Evolutionary conservation across 805 yeast genomes (phyloP).

Genomic region (Candida sakaeoensis): DNA sequence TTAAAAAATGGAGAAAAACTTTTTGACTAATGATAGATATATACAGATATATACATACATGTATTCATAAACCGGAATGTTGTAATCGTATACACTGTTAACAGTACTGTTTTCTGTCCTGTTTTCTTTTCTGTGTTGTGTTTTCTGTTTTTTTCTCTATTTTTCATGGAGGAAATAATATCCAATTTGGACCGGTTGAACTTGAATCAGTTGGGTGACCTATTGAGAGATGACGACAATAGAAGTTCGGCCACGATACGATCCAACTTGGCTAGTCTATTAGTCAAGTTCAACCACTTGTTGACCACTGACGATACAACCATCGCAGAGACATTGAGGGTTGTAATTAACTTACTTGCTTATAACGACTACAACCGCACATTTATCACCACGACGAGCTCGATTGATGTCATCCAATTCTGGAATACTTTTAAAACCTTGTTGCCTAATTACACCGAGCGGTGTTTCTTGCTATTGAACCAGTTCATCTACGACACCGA

Average conservation of each 20-base stretch:
- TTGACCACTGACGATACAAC: constrained; percentile 3
- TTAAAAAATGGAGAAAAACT: constrained; percentile 69
- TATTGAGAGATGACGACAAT: constrained; percentile 18
- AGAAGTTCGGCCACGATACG: constrained; percentile 11
- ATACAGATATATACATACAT: no score
- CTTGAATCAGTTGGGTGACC: constrained; percentile 14
- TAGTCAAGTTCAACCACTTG: constrained; percentile 1
- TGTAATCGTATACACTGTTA: no score
- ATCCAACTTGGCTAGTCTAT: constrained; percentile 2
- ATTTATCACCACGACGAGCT: constrained; percentile 8
- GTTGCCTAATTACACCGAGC: neutral
- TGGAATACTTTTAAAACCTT: constrained; percentile 16
- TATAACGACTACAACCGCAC: constrained; percentile 26
- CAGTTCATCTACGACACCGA: constrained; percentile 31
- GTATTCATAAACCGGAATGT: no score
- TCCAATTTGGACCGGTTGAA: neutral
- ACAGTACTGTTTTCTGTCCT: neutral
- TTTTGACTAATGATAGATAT: constrained; percentile 43
- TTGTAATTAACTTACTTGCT: constrained; percentile 33
- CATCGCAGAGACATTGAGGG: constrained; percentile 22
- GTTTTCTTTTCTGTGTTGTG: neutral
- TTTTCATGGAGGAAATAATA: constrained; percentile 4
- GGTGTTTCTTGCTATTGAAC: constrained; percentile 22
- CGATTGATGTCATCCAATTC: constrained; percentile 11
- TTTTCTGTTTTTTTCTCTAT: constrained; percentile 1